phyloP scores from a whole-genome alignment of 306 rosid species.

The Medicago ruthenica region DNA sequence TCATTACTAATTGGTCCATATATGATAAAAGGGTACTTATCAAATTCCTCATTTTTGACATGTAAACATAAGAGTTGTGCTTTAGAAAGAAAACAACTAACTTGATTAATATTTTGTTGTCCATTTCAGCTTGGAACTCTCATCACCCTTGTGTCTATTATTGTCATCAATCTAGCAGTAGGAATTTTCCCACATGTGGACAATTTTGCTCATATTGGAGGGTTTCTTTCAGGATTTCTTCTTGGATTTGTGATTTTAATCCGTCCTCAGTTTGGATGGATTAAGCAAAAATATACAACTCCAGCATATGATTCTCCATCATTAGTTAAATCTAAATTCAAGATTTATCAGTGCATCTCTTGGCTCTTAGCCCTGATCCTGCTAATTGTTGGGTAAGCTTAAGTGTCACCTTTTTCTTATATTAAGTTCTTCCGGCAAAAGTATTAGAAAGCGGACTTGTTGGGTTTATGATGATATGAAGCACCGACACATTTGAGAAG shows the following conservation, averaged over 20 bases:
- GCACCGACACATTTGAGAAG: background rate
- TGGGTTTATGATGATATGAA: background rate
- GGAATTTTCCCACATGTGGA: slow-evolving; percentile 96
- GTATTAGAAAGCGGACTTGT: background rate
- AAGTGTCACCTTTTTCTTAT: slow-evolving; percentile 4
- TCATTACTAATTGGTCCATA: slow-evolving; percentile 91
- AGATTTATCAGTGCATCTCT: slow-evolving; percentile 77
- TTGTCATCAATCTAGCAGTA: slow-evolving; percentile 81
- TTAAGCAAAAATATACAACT: slow-evolving; percentile 69
- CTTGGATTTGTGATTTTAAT: slow-evolving; percentile 92
- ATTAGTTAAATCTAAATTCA: slow-evolving; percentile 66
- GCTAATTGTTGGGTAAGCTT: slow-evolving; percentile 74
- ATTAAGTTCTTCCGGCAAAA: slow-evolving; percentile 3
- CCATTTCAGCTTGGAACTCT: slow-evolving; percentile 74
- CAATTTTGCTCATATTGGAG: slow-evolving; percentile 97
- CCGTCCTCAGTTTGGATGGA: slow-evolving; percentile 97
- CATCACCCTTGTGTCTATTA: slow-evolving; percentile 69
- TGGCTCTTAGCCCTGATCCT: slow-evolving; percentile 73
- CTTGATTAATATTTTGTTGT: slow-evolving; percentile 16
- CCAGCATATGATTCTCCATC: slow-evolving; percentile 41
- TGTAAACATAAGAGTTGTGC: background rate
- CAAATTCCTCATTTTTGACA: slow-evolving; percentile 22
- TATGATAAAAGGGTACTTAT: slow-evolving; percentile 78
- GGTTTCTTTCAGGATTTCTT: slow-evolving; percentile 87
- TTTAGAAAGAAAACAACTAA: slow-evolving; percentile 26